phyloP scores from a whole-genome alignment of 2,329 filamentous ascomycete genomes.

The Fusarium hostae region DNA sequence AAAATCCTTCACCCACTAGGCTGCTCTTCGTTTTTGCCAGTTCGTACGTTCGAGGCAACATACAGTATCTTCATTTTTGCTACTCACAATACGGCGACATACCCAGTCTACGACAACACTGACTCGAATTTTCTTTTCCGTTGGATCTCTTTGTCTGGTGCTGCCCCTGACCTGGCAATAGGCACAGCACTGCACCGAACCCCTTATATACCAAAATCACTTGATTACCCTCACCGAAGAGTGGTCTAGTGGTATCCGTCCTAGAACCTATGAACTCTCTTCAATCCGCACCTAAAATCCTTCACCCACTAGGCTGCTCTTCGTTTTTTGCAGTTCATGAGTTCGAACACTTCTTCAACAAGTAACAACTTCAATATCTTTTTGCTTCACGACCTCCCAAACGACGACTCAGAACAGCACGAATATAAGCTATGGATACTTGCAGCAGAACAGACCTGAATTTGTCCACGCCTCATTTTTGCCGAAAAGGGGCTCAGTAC shows the following conservation, averaged over 20 bases:
- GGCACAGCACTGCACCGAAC: background rate
- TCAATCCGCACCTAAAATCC: background rate
- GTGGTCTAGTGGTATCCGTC: constrained; percentile 1
- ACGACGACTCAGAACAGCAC: background rate
- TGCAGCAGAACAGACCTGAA: background rate
- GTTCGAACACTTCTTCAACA: background rate
- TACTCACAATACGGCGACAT: rapidly evolving
- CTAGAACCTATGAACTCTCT: background rate
- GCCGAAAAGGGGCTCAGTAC: background rate
- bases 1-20: background rate
- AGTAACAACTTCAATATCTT: background rate
- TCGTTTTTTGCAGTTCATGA: background rate
- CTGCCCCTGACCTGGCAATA: background rate
- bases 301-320: background rate
- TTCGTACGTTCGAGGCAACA: background rate
- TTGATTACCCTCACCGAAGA: background rate
- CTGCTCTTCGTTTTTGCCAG: background rate
- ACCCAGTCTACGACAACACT: no score
- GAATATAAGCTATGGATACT: no score
- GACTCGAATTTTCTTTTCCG: background rate
- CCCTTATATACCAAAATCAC: background rate
- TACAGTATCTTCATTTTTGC: background rate
- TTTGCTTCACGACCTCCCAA: background rate
- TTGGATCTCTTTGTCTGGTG: background rate
- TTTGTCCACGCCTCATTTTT: background rate